Percentiles rank a stretch among this genome's conserved stretches.
These are phyloP conservation scores for Davidsoniella neocaledoniae DNA, from an alignment of 2,329 filamentous ascomycete species.

Conservation along the genomic window DNA sequence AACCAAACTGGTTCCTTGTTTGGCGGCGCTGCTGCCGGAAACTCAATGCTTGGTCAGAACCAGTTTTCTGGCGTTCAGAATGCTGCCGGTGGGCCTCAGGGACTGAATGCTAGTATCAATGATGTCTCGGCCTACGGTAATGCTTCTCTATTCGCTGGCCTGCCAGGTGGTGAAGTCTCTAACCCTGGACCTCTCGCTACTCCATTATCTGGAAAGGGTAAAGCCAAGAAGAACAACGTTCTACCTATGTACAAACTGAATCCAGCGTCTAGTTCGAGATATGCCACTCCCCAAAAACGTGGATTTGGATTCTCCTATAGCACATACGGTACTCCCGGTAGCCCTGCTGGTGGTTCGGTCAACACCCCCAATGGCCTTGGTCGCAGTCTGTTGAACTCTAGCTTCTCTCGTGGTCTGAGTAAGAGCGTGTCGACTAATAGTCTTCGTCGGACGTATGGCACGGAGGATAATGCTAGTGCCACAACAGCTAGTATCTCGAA, in stretches of 20 bases:
- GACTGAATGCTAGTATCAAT: slow-evolving; percentile 61
- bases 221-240: slow-evolving; percentile 62
- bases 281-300: slow-evolving; percentile 68
- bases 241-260: slow-evolving; percentile 79
- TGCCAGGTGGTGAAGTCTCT: slow-evolving; percentile 42
- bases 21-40: slow-evolving; percentile 21
- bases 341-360: slow-evolving; percentile 42
- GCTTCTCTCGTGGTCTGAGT: slow-evolving; percentile 52
- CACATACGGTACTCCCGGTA: slow-evolving; percentile 69
- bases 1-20: slow-evolving; percentile 33
- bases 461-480: slow-evolving; percentile 39
- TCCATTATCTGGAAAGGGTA: slow-evolving; percentile 59
- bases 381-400: slow-evolving; percentile 48
- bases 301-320: slow-evolving; percentile 91
- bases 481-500: neutral
- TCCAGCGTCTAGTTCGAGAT: slow-evolving; percentile 60
- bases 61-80: slow-evolving; percentile 23
- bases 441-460: slow-evolving; percentile 62
- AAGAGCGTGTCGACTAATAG: slow-evolving; percentile 86
- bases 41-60: slow-evolving; percentile 32
- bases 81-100: slow-evolving; percentile 30
- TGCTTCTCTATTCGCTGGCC: slow-evolving; percentile 64
- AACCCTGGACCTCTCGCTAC: slow-evolving; percentile 86
- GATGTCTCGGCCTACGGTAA: slow-evolving; percentile 84
- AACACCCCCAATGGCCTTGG: slow-evolving; percentile 54